phyloP scores from a whole-genome alignment of 2,329 filamentous ascomycete genomes.

The Colletotrichum endophyticum region DNA sequence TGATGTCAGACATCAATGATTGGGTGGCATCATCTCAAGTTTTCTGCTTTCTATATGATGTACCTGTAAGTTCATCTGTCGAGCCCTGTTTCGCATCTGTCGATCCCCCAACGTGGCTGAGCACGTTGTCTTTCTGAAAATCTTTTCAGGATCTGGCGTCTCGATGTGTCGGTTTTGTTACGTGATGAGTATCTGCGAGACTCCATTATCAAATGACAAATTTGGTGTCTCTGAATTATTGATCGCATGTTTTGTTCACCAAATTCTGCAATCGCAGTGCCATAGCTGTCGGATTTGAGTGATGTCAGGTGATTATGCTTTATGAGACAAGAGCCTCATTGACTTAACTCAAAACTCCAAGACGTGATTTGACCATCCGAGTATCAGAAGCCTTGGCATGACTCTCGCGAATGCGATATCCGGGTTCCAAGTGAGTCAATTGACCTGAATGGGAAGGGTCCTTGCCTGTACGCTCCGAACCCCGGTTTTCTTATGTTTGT shows the following conservation, averaged over 20 bases:
- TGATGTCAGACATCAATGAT: background rate
- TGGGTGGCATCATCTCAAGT: background rate
- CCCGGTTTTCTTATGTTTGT: background rate
- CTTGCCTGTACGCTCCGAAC: background rate
- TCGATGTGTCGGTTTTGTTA: background rate
- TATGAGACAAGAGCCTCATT: background rate
- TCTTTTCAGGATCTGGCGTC: background rate
- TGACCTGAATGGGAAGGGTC: background rate
- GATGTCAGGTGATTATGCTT: background rate
- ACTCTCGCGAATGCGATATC: background rate
- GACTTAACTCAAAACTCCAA: background rate
- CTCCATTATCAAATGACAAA: background rate
- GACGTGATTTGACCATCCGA: background rate
- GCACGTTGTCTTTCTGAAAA: background rate
- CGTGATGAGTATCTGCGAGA: background rate
- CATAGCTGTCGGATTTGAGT: background rate
- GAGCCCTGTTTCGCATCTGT: background rate
- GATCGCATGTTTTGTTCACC: background rate
- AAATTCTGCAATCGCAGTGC: background rate
- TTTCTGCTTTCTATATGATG: background rate
- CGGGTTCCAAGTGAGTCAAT: background rate
- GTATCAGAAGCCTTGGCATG: background rate
- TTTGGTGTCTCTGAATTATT: background rate
- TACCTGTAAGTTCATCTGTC: background rate
- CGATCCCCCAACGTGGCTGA: background rate